phyloP scores from a whole-genome alignment of 2,329 filamentous ascomycete genomes.

The Fusarium odoratissimum region DNA sequence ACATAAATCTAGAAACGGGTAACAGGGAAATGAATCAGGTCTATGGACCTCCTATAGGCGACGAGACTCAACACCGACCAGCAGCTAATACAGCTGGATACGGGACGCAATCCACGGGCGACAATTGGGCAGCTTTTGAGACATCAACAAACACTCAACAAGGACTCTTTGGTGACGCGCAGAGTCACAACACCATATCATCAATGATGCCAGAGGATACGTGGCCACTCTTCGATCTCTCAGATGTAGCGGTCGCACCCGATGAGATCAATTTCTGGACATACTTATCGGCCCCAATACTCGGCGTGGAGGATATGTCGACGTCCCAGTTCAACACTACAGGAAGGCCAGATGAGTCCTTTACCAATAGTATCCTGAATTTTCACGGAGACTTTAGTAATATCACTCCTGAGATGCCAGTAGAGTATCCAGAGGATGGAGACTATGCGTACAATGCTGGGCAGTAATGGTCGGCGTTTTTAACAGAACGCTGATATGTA shows the following conservation, averaged over 20 bases:
- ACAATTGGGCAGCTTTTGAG: not conserved
- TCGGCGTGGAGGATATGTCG: not conserved
- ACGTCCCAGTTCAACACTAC: not conserved
- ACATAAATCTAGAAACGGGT: fast-evolving
- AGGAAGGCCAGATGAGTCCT: not conserved
- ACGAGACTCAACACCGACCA: not conserved
- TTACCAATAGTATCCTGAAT: conserved; percentile 8
- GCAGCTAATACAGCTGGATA: fast-evolving
- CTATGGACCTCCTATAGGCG: fast-evolving
- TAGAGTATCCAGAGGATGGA: not conserved
- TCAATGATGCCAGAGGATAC: not conserved
- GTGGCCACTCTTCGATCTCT: conserved; percentile 4
- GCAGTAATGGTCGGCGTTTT: not conserved
- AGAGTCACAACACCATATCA: not conserved
- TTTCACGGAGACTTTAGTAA: conserved; percentile 9
- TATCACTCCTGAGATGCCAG: not conserved
- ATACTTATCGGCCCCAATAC: conserved; percentile 8
- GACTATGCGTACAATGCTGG: not conserved
- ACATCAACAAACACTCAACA: not conserved
- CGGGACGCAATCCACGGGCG: fast-evolving
- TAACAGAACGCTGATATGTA: not conserved
- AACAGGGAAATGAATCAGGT: too few species aligned
- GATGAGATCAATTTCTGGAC: conserved; percentile 14
- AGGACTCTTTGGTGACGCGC: fast-evolving
- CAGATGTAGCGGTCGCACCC: not conserved